These are phyloP conservation scores for Leccinum pseudoinsigne DNA, from an alignment of 1,284 basidiomycete species.

Conservation along the genomic window DNA sequence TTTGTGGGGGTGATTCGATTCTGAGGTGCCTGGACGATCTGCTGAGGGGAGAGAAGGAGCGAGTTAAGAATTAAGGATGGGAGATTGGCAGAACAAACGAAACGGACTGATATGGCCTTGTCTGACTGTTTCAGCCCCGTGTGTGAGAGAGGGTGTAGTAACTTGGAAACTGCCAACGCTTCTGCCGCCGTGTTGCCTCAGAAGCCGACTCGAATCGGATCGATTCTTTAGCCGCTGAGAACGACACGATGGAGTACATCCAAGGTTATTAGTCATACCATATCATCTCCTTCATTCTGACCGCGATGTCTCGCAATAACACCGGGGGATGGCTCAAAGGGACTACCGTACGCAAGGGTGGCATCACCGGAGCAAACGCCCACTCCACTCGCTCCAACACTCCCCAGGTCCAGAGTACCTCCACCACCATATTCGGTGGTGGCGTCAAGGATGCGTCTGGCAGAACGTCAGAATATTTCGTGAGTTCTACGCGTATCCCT, in stretches of 20 bases:
- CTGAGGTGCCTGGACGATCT: not conserved
- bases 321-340: constrained; percentile 64
- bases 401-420: constrained; percentile 70
- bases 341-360: constrained; percentile 69
- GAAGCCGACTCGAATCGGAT: constrained; percentile 7
- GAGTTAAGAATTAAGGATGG: not conserved
- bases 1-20: not conserved
- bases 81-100: not conserved
- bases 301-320: constrained; percentile 29
- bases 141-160: not conserved
- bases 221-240: constrained; percentile 6
- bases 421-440: constrained; percentile 69
- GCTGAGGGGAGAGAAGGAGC: not conserved
- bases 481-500: constrained; percentile 37
- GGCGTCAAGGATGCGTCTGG: constrained; percentile 83
- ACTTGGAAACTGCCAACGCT: not conserved
- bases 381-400: constrained; percentile 59
- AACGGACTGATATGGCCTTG: constrained; percentile 8
- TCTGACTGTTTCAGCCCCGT: not conserved
- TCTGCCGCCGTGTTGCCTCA: constrained; percentile 10
- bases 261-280: not conserved
- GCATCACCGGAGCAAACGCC: constrained; percentile 41
- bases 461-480: constrained; percentile 74
- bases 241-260: not conserved
- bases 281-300: constrained; percentile 4